Conservation (phyloP, 352 stramenopile genomes). For the Globisporangium acanthophoron region DNA sequence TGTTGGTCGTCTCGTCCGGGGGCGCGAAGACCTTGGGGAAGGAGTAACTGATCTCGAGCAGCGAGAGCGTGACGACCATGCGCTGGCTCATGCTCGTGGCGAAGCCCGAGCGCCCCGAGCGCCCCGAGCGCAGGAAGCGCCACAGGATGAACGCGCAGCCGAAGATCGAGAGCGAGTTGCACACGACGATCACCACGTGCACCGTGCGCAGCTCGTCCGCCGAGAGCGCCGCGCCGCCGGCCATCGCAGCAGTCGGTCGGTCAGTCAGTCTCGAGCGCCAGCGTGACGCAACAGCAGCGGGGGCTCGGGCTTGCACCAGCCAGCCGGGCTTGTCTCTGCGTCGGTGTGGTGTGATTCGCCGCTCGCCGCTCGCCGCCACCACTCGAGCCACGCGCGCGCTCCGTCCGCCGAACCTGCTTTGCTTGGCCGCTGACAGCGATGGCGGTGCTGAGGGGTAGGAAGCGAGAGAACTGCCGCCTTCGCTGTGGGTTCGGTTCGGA, state of each 20-base stretch:
- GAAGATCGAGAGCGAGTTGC: conserved; percentile 34
- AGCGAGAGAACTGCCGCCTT: not conserved
- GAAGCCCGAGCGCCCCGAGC: not conserved
- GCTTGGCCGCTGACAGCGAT: no score
- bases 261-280: not conserved
- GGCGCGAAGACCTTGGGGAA: conserved; percentile 50
- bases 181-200: conserved; percentile 29
- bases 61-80: conserved; percentile 69
- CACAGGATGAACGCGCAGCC: conserved; percentile 45
- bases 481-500: not conserved
- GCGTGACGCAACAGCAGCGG: not conserved
- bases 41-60: conserved; percentile 44
- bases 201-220: conserved; percentile 20
- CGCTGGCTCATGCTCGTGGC: conserved; percentile 51
- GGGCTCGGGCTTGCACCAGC: not conserved
- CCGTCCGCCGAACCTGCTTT: no score
- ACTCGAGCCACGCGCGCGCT: no score
- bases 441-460: not conserved
- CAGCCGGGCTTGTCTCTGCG: no score
- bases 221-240: conserved; percentile 15
- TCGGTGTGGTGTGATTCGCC: no score
- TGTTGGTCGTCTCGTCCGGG: conserved; percentile 12
- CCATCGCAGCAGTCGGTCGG: not conserved
- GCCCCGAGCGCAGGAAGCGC: conserved; percentile 30
- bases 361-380: no score